These are phyloP conservation scores for Solanum sitiens DNA, from an alignment of 257 asterid species.

Conservation along the genomic window DNA sequence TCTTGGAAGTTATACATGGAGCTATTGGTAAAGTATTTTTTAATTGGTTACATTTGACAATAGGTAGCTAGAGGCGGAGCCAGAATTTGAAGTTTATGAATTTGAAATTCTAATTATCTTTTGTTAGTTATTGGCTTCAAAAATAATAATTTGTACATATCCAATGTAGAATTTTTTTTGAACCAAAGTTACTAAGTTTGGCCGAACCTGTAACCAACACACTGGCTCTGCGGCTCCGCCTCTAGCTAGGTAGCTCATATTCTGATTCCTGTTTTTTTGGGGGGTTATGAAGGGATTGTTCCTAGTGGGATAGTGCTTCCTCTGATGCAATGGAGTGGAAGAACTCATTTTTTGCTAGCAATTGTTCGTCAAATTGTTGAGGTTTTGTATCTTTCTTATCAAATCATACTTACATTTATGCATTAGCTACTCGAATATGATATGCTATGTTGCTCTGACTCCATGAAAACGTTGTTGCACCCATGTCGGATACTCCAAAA, in stretches of 20 bases:
- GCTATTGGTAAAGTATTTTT: constrained; percentile 44
- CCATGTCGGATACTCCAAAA: not conserved
- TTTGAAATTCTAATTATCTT: not conserved
- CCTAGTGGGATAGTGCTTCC: constrained; percentile 82
- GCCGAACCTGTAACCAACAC: not conserved
- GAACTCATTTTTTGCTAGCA: constrained; percentile 81
- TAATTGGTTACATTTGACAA: not conserved
- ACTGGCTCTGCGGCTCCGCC: not conserved
- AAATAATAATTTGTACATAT: not conserved
- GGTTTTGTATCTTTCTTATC: constrained; percentile 25
- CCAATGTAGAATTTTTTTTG: not conserved
- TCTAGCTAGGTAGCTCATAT: not conserved
- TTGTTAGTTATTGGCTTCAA: not conserved
- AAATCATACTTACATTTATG: not conserved
- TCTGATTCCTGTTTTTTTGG: not conserved
- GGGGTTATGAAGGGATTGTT: constrained; percentile 58
- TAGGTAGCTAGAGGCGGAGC: not conserved
- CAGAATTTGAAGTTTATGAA: not conserved
- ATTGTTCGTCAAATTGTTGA: constrained; percentile 43
- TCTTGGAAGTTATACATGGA: constrained; percentile 95
- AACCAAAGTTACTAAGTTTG: not conserved
- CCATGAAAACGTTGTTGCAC: not conserved
- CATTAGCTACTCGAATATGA: not conserved
- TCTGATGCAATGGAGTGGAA: constrained; percentile 97
- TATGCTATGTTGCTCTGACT: not conserved